A percentile compares a stretch with the other conserved stretches of the same genome.
Conservation (phyloP, 768 basidiomycete species). For the Phaeotremella skinneri region DNA sequence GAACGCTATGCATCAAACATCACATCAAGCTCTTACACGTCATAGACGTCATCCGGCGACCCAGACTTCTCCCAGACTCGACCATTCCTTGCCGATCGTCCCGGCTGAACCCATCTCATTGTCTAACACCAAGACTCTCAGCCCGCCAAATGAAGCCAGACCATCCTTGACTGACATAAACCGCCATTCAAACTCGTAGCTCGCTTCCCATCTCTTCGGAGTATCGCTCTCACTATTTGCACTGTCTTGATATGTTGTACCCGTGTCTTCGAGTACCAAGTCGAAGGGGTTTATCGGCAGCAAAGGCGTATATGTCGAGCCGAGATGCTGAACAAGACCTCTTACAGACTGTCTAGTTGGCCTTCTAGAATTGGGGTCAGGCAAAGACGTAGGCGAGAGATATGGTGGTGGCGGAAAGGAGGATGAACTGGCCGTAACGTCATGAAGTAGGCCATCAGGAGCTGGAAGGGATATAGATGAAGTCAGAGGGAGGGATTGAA, state of each 20-base stretch:
- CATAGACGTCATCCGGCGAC: slow-evolving; percentile 15
- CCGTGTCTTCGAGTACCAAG: slow-evolving; percentile 18
- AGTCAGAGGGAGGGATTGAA: neutral
- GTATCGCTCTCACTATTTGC: neutral
- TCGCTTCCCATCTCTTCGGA: slow-evolving; percentile 28
- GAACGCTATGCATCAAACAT: too few species aligned
- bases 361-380: neutral
- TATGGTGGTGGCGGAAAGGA: slow-evolving; percentile 33
- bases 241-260: slow-evolving; percentile 18
- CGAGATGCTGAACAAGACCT: slow-evolving; percentile 16
- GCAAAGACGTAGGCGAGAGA: slow-evolving; percentile 6
- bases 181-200: slow-evolving; percentile 20
- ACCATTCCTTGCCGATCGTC: slow-evolving; percentile 27
- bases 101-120: slow-evolving; percentile 5
- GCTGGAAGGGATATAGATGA: neutral
- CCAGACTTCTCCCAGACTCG: slow-evolving; percentile 35
- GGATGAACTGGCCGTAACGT: neutral
- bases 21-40: too few species aligned
- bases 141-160: slow-evolving; percentile 27
- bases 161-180: slow-evolving; percentile 37
- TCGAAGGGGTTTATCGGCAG: slow-evolving; percentile 3
- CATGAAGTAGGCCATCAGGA: too few species aligned
- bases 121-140: slow-evolving; percentile 30
- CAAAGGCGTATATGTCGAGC: slow-evolving; percentile 3
- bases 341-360: neutral